Conservation (phyloP, 2,329 filamentous ascomycete species). For the Aspergillus glaucus region DNA sequence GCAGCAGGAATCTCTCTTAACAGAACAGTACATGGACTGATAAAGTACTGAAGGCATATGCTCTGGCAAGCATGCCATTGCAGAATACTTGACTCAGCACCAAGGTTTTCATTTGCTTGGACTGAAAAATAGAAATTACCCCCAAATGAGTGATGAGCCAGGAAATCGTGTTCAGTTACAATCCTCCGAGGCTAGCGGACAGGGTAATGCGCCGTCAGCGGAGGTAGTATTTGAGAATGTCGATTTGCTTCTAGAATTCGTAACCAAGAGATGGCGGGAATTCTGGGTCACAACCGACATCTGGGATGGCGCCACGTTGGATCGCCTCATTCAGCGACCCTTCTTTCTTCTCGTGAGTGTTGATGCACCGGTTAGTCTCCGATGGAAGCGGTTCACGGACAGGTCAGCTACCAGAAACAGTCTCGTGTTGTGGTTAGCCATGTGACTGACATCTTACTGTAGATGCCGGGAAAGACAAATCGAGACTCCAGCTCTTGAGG, state of each 20-base stretch:
- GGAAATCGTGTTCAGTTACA: conserved; percentile 25
- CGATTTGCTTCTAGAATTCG: conserved; percentile 70
- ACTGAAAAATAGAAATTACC: conserved; percentile 40
- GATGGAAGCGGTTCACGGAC: conserved; percentile 71
- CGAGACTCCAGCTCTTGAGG: conserved; percentile 49
- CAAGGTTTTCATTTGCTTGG: conserved; percentile 73
- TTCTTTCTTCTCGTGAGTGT: conserved; percentile 92
- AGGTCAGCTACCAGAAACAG: conserved; percentile 41
- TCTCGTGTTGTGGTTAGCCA: not conserved
- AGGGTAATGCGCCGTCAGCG: conserved; percentile 12
- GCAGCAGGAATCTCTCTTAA: not conserved
- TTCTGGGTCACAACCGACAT: conserved; percentile 85
- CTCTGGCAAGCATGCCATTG: conserved; percentile 85
- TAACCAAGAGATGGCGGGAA: conserved; percentile 75
- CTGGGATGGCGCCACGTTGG: conserved; percentile 63
- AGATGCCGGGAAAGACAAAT: conserved; percentile 46
- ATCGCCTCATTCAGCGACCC: conserved; percentile 69
- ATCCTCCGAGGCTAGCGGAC: conserved; percentile 15
- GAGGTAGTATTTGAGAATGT: conserved; percentile 52
- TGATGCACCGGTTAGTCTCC: conserved; percentile 77
- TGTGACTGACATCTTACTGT: conserved; percentile 6
- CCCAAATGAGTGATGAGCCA: conserved; percentile 14
- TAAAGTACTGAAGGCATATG: conserved; percentile 63
- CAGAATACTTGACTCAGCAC: conserved; percentile 75
- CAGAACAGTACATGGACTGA: conserved; percentile 2